Base-by-base conservation (phyloP, 2,329 filamentous ascomycete genomes). In the Microcyclosporella mali region DNA sequence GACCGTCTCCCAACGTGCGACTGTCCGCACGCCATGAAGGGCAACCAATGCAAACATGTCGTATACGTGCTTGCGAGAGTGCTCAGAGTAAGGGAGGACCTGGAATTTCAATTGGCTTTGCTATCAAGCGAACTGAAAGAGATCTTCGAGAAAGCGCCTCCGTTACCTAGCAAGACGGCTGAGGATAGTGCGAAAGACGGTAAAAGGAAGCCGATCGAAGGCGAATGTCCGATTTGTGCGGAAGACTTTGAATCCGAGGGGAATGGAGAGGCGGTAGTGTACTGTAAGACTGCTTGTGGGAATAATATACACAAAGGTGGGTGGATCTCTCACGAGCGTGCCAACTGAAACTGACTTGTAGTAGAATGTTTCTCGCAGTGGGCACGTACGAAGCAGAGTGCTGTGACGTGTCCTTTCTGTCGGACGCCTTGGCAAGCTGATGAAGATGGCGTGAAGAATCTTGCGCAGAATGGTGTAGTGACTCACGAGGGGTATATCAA, bases 31-130 rank as follows among this genome's bases (percentile, higher is more conserved):
- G 58, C 58, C 2, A 38, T 27, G 11, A 58, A 57, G 30, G 50
- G 55, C 10, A 74, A 77, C 7, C 75, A 80, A 55, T 84, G 79
- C 70, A 82, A 82, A 55, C 81, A 85, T 51, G 67, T 81, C 14
- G 51, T 83, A 21, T 84, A 79, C 53, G 75, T 78, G 21, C 68
- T 82, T 40, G 61, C 74, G 33, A 74, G 75, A 18, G 73, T 79
- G 2, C 67, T 82, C 27, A 79, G 77, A 62, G 77, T 71, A 1
- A 72, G 71, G 0, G 60, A 68, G 27, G 59, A 79, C 28, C 65
- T 82, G 2, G 69, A 72, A 36, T 82, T 80, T 48, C 79, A 83
- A 56, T 64, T 79, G n/a, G 78, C 78, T 1, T 74, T 82, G 47
- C 59, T 80, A 15, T 70, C 72, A 10, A 69, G 69, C 3, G 79